These are phyloP conservation scores for Plenodomus tracheiphilus DNA, from an alignment of 2,329 filamentous ascomycete species.

Conservation along the genomic window DNA sequence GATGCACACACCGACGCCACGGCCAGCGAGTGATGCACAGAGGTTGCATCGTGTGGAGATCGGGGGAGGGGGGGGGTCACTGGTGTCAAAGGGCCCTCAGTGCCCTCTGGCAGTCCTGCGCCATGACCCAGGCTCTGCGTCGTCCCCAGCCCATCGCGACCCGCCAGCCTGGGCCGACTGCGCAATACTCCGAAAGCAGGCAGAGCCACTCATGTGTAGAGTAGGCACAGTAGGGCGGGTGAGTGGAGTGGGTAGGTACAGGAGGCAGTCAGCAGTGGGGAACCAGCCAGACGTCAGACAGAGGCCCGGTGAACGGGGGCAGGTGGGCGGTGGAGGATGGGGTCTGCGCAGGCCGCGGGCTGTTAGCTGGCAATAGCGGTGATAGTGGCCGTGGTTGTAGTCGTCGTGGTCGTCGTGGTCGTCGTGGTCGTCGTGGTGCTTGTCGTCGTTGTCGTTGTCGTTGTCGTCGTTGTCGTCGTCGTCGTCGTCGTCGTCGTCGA, in stretches of 20 bases:
- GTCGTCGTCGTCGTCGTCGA: no score
- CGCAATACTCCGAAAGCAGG: conserved; percentile 43
- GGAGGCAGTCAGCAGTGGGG: conserved; percentile 28
- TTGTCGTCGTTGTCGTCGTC: no score
- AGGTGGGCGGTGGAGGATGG: conserved; percentile 6
- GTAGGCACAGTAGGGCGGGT: conserved; percentile 19
- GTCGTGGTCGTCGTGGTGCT: no score
- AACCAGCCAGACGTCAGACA: conserved; percentile 10
- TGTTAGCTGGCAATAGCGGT: background rate
- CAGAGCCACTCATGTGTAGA: conserved; percentile 20
- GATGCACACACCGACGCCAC: conserved; percentile 25
- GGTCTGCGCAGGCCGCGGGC: background rate
- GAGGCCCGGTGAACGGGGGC: background rate
- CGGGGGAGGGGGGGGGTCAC: conserved; percentile 6
- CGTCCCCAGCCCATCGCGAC: conserved; percentile 21
- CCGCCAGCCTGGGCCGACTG: conserved; percentile 37
- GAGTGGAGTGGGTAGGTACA: conserved; percentile 6
- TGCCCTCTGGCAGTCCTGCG: conserved; percentile 5
- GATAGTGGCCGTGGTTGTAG: no score
- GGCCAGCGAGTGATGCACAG: conserved; percentile 24
- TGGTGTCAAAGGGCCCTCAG: background rate
- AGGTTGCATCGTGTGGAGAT: conserved; percentile 32
- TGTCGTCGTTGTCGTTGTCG: no score
- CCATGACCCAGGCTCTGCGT: conserved; percentile 33
- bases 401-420: no score